These are phyloP conservation scores for Plicaturopsis crispa DNA, from an alignment of 768 basidiomycete genomes.

Conservation along the genomic window DNA sequence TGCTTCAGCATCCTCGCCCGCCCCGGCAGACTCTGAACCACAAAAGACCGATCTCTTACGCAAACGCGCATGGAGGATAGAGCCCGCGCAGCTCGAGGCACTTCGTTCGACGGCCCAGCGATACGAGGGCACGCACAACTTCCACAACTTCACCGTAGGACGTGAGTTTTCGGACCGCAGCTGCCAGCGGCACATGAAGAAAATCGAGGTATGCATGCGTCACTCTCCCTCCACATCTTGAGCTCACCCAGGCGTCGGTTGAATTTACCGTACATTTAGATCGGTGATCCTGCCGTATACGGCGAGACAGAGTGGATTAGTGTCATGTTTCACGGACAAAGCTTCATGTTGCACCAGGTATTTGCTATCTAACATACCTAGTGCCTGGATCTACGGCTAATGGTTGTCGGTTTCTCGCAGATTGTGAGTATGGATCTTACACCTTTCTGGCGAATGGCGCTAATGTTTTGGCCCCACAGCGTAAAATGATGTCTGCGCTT, in stretches of 20 bases:
- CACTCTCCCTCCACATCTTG: not conserved
- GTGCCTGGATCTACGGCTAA: not conserved
- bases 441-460: slow-evolving; percentile 6
- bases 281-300: slow-evolving; percentile 81
- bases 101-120: slow-evolving; percentile 51
- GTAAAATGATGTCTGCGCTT: slow-evolving; percentile 92
- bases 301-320: slow-evolving; percentile 94
- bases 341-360: slow-evolving; percentile 99
- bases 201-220: slow-evolving; percentile 52
- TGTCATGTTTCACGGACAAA: slow-evolving; percentile 91
- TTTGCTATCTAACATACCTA: slow-evolving; percentile 14
- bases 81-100: slow-evolving; percentile 40
- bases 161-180: slow-evolving; percentile 79
- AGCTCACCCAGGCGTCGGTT: not conserved
- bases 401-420: slow-evolving; percentile 17
- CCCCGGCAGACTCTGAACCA: no score
- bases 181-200: slow-evolving; percentile 82
- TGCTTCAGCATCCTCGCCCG: slow-evolving; percentile 41
- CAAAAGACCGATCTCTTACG: slow-evolving; percentile 59
- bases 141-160: slow-evolving; percentile 94
- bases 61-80: slow-evolving; percentile 68
- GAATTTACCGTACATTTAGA: slow-evolving; percentile 29
- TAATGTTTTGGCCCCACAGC: slow-evolving; percentile 36
- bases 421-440: slow-evolving; percentile 33
- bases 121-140: slow-evolving; percentile 91